These are phyloP conservation scores for Castanospermum australe DNA, from an alignment of 306 rosid species.

Conservation along the genomic window DNA sequence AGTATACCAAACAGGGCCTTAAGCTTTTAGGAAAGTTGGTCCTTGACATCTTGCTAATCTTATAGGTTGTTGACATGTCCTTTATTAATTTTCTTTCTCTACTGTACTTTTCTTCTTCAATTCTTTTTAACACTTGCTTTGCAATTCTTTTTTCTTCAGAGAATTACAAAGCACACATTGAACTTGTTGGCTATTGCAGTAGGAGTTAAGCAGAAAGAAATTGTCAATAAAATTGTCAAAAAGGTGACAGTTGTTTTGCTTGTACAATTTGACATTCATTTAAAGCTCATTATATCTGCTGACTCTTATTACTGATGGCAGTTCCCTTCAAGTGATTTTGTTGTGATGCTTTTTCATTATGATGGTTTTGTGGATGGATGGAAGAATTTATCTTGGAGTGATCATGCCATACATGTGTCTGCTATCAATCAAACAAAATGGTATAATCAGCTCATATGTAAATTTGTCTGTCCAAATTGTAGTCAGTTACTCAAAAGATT, in stretches of 20 bases:
- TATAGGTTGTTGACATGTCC: not conserved
- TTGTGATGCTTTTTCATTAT: slow-evolving; percentile 60
- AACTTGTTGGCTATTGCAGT: slow-evolving; percentile 84
- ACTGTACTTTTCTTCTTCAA: not conserved
- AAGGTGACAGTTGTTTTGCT: slow-evolving; percentile 55
- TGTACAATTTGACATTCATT: slow-evolving; percentile 1
- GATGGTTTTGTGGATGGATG: slow-evolving; percentile 54
- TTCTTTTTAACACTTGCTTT: not conserved
- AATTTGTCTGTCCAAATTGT: not conserved
- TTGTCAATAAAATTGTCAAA: slow-evolving; percentile 65
- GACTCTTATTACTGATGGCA: slow-evolving; percentile 23
- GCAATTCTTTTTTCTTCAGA: slow-evolving; percentile 36
- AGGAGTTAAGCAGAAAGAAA: slow-evolving; percentile 77
- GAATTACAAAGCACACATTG: slow-evolving; percentile 39
- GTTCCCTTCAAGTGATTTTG: slow-evolving; percentile 48
- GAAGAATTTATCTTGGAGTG: slow-evolving; percentile 51
- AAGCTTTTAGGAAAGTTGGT: too few relatives aligned
- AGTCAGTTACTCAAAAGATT: not conserved
- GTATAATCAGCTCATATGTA: slow-evolving; percentile 28
- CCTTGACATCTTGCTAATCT: not conserved
- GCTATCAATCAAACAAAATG: slow-evolving; percentile 61
- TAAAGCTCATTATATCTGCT: slow-evolving; percentile 7
- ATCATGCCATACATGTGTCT: slow-evolving; percentile 48
- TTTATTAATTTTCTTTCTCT: not conserved
- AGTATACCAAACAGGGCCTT: too few relatives aligned